phyloP scores from a whole-genome alignment of 345 rosid species.

The Eucalyptus virginea region DNA sequence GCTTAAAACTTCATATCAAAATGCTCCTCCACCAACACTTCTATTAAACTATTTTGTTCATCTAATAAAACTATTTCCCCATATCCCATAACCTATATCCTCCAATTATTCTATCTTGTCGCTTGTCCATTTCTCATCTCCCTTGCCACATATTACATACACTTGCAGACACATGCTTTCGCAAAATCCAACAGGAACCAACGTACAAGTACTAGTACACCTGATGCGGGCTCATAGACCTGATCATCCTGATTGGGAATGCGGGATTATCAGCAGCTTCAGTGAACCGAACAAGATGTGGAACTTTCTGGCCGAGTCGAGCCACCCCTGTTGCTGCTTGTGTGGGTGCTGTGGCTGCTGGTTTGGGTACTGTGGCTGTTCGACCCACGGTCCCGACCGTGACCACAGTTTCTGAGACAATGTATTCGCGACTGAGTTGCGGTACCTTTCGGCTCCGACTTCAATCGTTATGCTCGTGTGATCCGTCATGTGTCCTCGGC shows the following conservation, averaged over 20 bases:
- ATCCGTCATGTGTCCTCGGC: background rate
- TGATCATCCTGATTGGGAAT: background rate
- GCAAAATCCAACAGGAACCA: background rate
- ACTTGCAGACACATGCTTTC: no score
- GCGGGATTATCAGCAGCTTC: background rate
- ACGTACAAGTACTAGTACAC: background rate
- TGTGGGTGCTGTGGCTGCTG: background rate
- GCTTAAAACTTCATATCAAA: no score
- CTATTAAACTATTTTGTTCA: no score
- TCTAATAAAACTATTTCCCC: no score
- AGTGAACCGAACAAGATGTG: background rate
- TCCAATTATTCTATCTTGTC: no score
- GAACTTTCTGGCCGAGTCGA: background rate
- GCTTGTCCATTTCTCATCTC: no score
- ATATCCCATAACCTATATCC: no score
- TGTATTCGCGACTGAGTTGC: background rate
- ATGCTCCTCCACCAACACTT: rapidly evolving
- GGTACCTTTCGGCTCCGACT: background rate
- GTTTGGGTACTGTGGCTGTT: background rate
- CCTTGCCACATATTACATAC: no score
- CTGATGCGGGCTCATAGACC: background rate
- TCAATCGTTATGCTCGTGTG: background rate
- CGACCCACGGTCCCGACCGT: background rate
- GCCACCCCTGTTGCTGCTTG: background rate
- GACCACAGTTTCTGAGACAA: no score